Evolutionary conservation across 305 asterid genomes (phyloP).

Genomic region (Fraxinus nigra): DNA sequence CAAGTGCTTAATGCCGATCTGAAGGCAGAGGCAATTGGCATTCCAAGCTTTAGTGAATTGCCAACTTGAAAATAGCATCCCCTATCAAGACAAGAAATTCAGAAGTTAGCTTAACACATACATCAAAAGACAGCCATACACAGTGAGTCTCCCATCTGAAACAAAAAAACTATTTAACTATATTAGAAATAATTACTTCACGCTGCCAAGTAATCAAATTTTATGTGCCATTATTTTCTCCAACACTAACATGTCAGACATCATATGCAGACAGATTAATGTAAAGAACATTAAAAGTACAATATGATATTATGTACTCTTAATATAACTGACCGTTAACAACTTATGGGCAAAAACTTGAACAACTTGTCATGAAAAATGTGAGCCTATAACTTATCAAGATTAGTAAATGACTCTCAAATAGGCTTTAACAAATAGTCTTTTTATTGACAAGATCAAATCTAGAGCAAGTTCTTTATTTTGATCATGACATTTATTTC

Average conservation of each 20-base stretch:
- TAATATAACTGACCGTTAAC: neutral
- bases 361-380: neutral
- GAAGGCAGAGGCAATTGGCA: conserved; percentile 59
- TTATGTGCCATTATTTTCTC: neutral
- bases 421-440: too few relatives aligned
- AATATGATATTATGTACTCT: neutral
- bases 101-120: conserved; percentile 19
- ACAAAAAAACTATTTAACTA: neutral
- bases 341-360: neutral
- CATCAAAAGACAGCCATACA: conserved; percentile 15
- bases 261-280: neutral
- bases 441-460: too few relatives aligned
- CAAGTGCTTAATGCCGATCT: conserved; percentile 58
- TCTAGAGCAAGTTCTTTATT: too few relatives aligned
- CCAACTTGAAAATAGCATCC: conserved; percentile 78
- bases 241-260: neutral
- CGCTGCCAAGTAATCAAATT: neutral
- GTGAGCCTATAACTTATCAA: neutral
- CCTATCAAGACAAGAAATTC: conserved; percentile 48
- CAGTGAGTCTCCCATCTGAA: neutral
- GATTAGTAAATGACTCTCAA: neutral
- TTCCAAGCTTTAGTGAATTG: conserved; percentile 49
- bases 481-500: too few relatives aligned
- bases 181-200: neutral
- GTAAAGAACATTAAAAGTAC: neutral